Base-by-base conservation (phyloP, 1,284 basidiomycete genomes). In the Papiliotrema flavescens region DNA sequence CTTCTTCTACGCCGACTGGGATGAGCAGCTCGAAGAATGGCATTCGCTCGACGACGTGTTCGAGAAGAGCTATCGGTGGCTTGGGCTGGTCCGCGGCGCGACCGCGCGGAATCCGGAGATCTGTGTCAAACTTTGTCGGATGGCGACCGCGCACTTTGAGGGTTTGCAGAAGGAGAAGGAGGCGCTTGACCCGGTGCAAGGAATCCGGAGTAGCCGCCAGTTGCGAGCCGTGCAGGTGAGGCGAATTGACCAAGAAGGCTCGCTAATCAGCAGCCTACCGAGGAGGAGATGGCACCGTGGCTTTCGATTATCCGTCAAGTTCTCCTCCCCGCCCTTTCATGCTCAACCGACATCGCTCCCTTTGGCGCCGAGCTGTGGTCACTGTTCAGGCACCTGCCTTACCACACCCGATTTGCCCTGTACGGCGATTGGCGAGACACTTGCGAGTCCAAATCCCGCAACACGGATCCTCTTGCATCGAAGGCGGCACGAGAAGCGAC, bases 381-480 rank as follows among this genome's bases (percentile, higher is more conserved):
- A 58, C 83, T 97, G 44, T 82, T 98, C 47, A 80, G 83, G 40
- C 83, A 84, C 57, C 89, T 89, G 70, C 85, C 89, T 46, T 87
- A 86, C 54, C 84, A 86, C 7, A 79, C 83, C 44, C 88, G 96
- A 2, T 98, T 90, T 84, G 83, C 82, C 37, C 79, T 98, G 26
- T 97, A 98, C 67, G 96, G 94, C 47, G 94, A 98, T 78, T 98
- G 95, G 96, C 88, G 89, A 75, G 82, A 85, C 51, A 79, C 28
- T 11, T 32, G 28, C 28, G 28, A 32, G 28, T 32, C 28, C 5
- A 32, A 32, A 32, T 32, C 28, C 5, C 28, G 28, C 28, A 32
- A 32, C 11, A 32, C 28, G 11, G 28, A 32, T 11, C 28, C 28
- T 32, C 28, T 32, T 6, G 28, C 28, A 32, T 32, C 28, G 11